phyloP scores from a whole-genome alignment of 306 rosid species.

The Senna tora region DNA sequence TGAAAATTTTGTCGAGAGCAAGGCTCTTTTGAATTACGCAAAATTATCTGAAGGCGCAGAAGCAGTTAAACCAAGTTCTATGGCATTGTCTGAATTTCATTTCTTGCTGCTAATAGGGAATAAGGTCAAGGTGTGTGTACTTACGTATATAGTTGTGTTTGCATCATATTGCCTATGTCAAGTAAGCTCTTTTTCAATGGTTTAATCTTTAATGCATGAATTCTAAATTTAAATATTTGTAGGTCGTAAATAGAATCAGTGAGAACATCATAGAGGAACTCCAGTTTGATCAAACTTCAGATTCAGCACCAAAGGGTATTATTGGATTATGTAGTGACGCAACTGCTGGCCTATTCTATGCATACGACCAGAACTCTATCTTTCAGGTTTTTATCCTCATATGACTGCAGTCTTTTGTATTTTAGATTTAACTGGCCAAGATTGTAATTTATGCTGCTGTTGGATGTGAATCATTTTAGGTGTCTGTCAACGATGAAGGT shows the following conservation, averaged over 20 bases:
- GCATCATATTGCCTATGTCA: slow-evolving; percentile 17
- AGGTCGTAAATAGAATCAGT: slow-evolving; percentile 98
- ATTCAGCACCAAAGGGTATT: slow-evolving; percentile 82
- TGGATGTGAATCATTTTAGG: slow-evolving; percentile 61
- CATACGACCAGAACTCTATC: slow-evolving; percentile 89
- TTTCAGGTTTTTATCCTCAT: slow-evolving; percentile 75
- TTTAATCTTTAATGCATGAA: slow-evolving; percentile 17
- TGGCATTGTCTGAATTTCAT: slow-evolving; percentile 95
- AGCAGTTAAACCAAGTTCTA: slow-evolving; percentile 76
- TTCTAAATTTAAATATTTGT: slow-evolving; percentile 40
- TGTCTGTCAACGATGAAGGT: slow-evolving; percentile 94
- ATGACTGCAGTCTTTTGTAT: slow-evolving; percentile 31
- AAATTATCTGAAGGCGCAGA: slow-evolving; percentile 80
- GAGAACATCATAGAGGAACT: slow-evolving; percentile 94
- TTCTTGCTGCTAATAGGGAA: slow-evolving; percentile 93
- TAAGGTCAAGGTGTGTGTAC: slow-evolving; percentile 77
- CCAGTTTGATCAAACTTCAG: slow-evolving; percentile 89
- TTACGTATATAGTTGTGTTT: slow-evolving; percentile 20
- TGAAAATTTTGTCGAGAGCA: slow-evolving; percentile 94
- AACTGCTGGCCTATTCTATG: slow-evolving; percentile 95
- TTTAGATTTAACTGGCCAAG: slow-evolving; percentile 26
- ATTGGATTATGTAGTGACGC: slow-evolving; percentile 98
- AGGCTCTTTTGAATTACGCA: slow-evolving; percentile 83
- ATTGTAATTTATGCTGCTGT: slow-evolving; percentile 37
- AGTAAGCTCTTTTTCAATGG: slow-evolving; percentile 18